A percentile compares a stretch with the other conserved stretches of the same genome.
These are phyloP conservation scores for Serpula lacrymans DNA, from an alignment of 768 basidiomycete species.

Conservation along the genomic window DNA sequence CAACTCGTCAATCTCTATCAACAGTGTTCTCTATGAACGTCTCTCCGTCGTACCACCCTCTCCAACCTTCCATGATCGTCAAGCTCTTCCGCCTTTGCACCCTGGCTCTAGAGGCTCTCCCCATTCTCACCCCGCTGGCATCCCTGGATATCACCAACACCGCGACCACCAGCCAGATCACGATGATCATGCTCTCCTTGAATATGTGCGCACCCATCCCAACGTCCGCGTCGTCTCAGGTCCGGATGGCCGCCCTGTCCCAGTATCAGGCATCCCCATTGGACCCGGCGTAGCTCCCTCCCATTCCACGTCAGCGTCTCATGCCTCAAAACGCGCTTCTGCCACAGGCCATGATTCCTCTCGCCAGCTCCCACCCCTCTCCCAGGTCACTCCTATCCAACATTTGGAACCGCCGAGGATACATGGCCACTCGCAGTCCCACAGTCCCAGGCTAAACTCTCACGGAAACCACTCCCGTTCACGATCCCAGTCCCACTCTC, in stretches of 20 bases:
- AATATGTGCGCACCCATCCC: conserved; percentile 49
- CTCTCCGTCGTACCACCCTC: conserved; percentile 59
- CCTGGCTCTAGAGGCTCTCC: conserved; percentile 33
- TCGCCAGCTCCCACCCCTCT: conserved; percentile 48
- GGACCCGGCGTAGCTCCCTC: conserved; percentile 38
- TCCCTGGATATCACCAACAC: conserved; percentile 18
- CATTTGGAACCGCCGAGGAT: conserved; percentile 32
- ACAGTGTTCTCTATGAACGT: conserved; percentile 76
- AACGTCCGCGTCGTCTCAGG: conserved; percentile 44
- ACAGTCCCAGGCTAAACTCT: conserved; percentile 41
- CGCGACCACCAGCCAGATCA: conserved; percentile 40
- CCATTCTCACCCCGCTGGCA: conserved; percentile 20
- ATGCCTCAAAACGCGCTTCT: conserved; percentile 42
- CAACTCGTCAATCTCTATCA: conserved; percentile 14
- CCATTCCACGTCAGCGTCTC: conserved; percentile 34
- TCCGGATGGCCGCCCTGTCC: conserved; percentile 47
- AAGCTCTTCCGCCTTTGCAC: conserved; percentile 28
- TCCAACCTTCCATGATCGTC: conserved; percentile 45
- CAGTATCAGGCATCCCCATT: conserved; percentile 46
- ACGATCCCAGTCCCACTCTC: conserved; percentile 49
- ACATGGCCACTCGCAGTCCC: conserved; percentile 32
- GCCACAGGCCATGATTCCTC: conserved; percentile 37
- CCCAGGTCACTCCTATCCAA: conserved; percentile 44
- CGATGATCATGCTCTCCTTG: conserved; percentile 46
- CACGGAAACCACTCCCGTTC: conserved; percentile 40